Percentiles rank a stretch among this genome's conserved stretches.
Evolutionary conservation across 2,329 filamentous ascomycete genomes (phyloP).

Genomic region (Fusarium transvaalense): DNA sequence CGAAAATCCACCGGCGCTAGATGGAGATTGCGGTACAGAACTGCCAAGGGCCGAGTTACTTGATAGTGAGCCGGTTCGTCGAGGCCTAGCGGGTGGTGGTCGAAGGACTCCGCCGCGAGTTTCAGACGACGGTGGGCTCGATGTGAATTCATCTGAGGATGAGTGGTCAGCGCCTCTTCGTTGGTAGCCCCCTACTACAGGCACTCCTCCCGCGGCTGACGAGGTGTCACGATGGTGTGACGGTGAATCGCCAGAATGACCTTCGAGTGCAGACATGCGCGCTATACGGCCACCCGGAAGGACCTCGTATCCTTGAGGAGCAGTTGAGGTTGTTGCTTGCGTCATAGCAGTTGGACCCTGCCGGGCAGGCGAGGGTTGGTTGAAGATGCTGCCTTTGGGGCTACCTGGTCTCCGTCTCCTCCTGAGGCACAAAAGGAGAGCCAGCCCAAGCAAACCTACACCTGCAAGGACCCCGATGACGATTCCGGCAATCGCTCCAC

Average conservation of each 20-base stretch:
- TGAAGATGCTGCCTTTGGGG: constrained; percentile 82
- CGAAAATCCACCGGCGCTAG: constrained; percentile 79
- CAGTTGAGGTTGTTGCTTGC: constrained; percentile 48
- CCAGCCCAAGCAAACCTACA: constrained; percentile 74
- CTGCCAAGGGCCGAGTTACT: constrained; percentile 81
- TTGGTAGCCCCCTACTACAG: constrained; percentile 62
- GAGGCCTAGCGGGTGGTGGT: constrained; percentile 69
- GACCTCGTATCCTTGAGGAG: constrained; percentile 74
- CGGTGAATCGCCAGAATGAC: constrained; percentile 73
- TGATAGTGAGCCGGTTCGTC: constrained; percentile 89
- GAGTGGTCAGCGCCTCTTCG: constrained; percentile 67
- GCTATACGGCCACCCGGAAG: constrained; percentile 91
- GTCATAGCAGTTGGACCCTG: constrained; percentile 59
- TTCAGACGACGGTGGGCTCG: constrained; percentile 76
- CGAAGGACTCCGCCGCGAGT: constrained; percentile 67
- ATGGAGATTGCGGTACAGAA: constrained; percentile 80
- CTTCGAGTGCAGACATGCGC: constrained; percentile 94
- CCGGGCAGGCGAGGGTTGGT: constrained; percentile 84
- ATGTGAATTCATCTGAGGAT: constrained; percentile 78
- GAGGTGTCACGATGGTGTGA: constrained; percentile 62
- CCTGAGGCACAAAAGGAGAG: constrained; percentile 76
- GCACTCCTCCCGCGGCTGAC: constrained; percentile 54
- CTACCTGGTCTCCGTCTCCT: constrained; percentile 68
- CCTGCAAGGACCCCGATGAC: constrained; percentile 84
- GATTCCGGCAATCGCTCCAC: constrained; percentile 91